Percentiles rank a stretch among this genome's conserved stretches.
These are phyloP conservation scores for Panus rudis DNA, from an alignment of 768 basidiomycete genomes.

Conservation along the genomic window DNA sequence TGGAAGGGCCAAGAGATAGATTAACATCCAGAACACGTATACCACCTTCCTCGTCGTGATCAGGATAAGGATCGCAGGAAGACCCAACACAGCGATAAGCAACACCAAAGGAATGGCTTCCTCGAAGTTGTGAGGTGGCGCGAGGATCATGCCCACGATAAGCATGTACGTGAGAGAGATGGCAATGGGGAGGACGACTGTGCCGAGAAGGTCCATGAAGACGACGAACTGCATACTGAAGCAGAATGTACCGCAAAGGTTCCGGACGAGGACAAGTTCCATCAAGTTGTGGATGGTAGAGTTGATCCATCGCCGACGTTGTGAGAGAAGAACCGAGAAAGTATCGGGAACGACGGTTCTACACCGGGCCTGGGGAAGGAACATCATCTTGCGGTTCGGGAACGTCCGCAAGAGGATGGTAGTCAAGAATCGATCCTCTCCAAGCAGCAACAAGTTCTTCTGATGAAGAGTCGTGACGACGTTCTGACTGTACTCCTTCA, in stretches of 20 bases:
- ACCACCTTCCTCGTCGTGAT: conserved; percentile 93
- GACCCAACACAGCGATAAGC: conserved; percentile 83
- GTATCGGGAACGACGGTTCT: conserved; percentile 95
- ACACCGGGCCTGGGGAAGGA: conserved; percentile 92
- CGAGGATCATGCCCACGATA: conserved; percentile 71
- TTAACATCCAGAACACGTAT: conserved; percentile 97
- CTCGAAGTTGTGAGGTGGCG: conserved; percentile 78
- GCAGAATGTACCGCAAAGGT: conserved; percentile 98
- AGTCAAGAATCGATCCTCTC: conserved; percentile 98
- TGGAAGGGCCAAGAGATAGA: conserved; percentile 88
- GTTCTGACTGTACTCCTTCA: conserved; percentile 93
- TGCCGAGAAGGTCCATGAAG: conserved; percentile 92
- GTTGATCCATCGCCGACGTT: conserved; percentile 98
- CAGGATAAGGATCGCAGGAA: conserved; percentile 87
- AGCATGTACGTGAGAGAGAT: conserved; percentile 87
- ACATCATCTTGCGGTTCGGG: conserved; percentile 99
- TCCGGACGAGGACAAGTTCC: conserved; percentile 95
- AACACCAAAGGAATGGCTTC: conserved; percentile 92
- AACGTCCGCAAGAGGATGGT: conserved; percentile 95
- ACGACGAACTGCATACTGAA: conserved; percentile 99
- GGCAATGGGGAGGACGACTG: conserved; percentile 89
- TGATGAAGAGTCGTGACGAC: conserved; percentile 93
- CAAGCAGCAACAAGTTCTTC: conserved; percentile 92
- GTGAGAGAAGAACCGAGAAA: conserved; percentile 87
- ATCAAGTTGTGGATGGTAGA: conserved; percentile 99